Conservation (phyloP, 1,139 yeast species). For the Blastobotrys aristatus region DNA sequence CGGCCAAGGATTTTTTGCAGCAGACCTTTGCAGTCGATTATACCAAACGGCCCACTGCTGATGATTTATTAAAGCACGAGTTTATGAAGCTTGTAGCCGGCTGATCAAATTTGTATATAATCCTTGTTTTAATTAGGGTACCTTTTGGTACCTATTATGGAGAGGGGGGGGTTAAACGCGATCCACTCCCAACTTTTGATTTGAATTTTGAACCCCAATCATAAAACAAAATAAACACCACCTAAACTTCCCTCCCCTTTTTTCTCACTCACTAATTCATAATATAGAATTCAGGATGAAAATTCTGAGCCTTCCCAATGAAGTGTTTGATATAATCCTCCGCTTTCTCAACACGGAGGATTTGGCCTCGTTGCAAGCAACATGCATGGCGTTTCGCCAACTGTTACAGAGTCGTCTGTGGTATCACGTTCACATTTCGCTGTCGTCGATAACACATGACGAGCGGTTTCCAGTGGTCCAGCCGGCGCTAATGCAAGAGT, state of each 20-base stretch:
- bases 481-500: not conserved
- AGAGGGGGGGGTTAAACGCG: too few species aligned
- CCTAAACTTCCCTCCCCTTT: not conserved
- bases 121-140: too few species aligned
- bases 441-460: not conserved
- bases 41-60: constrained; percentile 67
- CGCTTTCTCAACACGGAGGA: not conserved
- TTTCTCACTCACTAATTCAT: not conserved
- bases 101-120: not conserved
- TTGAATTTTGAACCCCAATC: too few species aligned
- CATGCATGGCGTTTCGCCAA: not conserved
- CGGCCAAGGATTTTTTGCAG: constrained; percentile 59
- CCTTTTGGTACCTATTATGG: too few species aligned
- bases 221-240: too few species aligned
- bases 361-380: not conserved
- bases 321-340: not conserved
- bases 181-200: too few species aligned
- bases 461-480: not conserved
- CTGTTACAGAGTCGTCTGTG: not conserved
- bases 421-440: constrained; percentile 1
- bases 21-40: constrained; percentile 73
- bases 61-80: constrained; percentile 58
- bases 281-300: not conserved
- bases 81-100: constrained; percentile 28
- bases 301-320: constrained; percentile 1